Evolutionary conservation across 768 basidiomycete species (phyloP), one percentile per base, ranked within the genome.

Genomic region (Tephrocybe sp.): DNA sequence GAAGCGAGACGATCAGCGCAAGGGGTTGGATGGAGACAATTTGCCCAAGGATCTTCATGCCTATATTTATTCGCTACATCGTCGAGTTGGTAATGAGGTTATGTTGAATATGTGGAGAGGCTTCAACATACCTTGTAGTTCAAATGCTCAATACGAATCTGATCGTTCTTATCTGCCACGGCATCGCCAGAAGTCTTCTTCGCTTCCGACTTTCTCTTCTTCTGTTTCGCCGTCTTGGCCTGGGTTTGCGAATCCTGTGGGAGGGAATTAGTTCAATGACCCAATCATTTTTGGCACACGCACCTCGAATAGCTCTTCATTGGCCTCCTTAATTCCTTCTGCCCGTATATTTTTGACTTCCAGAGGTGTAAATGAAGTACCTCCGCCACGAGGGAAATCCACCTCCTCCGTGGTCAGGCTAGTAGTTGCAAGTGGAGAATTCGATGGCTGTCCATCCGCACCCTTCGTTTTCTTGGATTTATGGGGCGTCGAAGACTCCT

Each of bases 341-440:
- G 88, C 84, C 45, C 86, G 82, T 30, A 92, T 82, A 47, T 85
- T 73, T 68, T 95, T 94, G 48, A 93, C 86, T 67, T 99, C 95
- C 6, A 92, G 71, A 26, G 93, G 87, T 17, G 95, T 97, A 59
- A 96, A 79, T 26, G 75, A 79, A 1, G 93, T 90, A 46, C 96
- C 96, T 23, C 96, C 96, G 23, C 96, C 97, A 59, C 96, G 85
- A 51, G 95, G 95, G 69, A 98, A 99, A 68, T 95, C 93, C 44
- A 92, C 79, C 62, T 95, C 93, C 33, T 93, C 84, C 9, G 75
- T 54, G 30, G 73, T 68, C 50, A 76, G 60, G 57, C 64, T 70
- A 3, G 66, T 55, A 9, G 70, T 51, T 17, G 70, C 66, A 50
- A 59, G 49, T 17, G 61, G 56, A 20, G 60, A 36, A 37, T 63